Conservation (phyloP, 1,284 basidiomycete genomes). For the Puccinia brachypodii region DNA sequence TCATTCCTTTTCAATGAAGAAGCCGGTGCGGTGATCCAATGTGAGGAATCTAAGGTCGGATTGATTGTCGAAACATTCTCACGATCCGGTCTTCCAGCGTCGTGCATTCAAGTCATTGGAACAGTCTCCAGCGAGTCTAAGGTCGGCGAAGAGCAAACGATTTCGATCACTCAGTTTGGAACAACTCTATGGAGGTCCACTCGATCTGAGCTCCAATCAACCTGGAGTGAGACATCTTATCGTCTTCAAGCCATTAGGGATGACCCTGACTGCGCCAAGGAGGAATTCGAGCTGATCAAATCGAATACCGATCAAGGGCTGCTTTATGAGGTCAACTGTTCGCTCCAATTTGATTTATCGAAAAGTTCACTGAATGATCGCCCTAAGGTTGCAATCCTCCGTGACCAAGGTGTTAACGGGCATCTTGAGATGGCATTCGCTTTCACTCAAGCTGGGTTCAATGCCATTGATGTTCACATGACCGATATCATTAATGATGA, state of each 20-base stretch:
- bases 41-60: conserved; percentile 63
- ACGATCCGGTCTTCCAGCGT: conserved; percentile 24
- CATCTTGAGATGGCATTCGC: conserved; percentile 99
- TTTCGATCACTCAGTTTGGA: conserved; percentile 64
- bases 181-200: conserved; percentile 67
- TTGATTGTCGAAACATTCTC: conserved; percentile 48
- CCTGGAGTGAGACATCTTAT: conserved; percentile 93
- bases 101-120: conserved; percentile 32
- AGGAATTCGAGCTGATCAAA: conserved; percentile 79
- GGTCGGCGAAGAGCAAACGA: conserved; percentile 63
- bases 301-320: conserved; percentile 69
- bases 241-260: conserved; percentile 87
- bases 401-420: conserved; percentile 98
- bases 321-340: conserved; percentile 73
- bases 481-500: conserved; percentile 81
- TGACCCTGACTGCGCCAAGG: conserved; percentile 71
- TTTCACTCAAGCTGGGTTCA: conserved; percentile 88
- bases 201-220: conserved; percentile 72
- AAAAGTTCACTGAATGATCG: conserved; percentile 59
- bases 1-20: conserved; percentile 92
- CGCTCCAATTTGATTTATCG: conserved; percentile 55
- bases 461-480: conserved; percentile 96
- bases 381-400: conserved; percentile 89
- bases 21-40: conserved; percentile 87
- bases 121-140: conserved; percentile 60